phyloP scores from a whole-genome alignment of 2,329 filamentous ascomycete species.

The Coleophoma crateriformis region DNA sequence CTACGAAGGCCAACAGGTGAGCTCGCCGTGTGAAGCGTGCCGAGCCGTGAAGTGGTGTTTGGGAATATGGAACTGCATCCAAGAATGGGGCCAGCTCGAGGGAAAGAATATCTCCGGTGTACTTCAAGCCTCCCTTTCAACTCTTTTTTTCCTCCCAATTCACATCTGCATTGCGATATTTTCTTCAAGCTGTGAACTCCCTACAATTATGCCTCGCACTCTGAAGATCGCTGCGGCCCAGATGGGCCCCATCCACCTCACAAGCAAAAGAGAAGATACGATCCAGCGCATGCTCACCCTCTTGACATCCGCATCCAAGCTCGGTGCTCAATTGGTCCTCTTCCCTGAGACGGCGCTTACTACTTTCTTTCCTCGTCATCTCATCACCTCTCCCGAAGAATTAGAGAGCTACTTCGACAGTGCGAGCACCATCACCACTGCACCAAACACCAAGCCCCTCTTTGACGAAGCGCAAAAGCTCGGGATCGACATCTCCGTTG shows the following conservation, averaged over 20 bases:
- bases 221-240: constrained; percentile 48
- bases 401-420: constrained; percentile 46
- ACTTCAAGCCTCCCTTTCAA: no score
- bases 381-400: constrained; percentile 37
- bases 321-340: constrained; percentile 42
- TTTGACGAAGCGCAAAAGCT: constrained; percentile 41
- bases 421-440: constrained; percentile 33
- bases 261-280: constrained; percentile 34
- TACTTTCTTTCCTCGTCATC: constrained; percentile 49
- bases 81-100: no score
- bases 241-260: constrained; percentile 40
- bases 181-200: no score
- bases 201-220: constrained; percentile 28
- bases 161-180: no score
- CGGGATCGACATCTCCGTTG: constrained; percentile 44
- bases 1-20: no score
- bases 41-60: no score
- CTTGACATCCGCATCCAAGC: constrained; percentile 36
- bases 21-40: no score
- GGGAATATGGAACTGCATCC: no score
- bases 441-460: constrained; percentile 39
- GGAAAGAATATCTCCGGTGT: no score
- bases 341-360: constrained; percentile 50
- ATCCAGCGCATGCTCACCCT: constrained; percentile 43
- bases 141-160: no score